Percentiles rank a stretch among this genome's conserved stretches.
phyloP scores from a whole-genome alignment of 352 stramenopile genomes.

The Pythium diclinum region DNA sequence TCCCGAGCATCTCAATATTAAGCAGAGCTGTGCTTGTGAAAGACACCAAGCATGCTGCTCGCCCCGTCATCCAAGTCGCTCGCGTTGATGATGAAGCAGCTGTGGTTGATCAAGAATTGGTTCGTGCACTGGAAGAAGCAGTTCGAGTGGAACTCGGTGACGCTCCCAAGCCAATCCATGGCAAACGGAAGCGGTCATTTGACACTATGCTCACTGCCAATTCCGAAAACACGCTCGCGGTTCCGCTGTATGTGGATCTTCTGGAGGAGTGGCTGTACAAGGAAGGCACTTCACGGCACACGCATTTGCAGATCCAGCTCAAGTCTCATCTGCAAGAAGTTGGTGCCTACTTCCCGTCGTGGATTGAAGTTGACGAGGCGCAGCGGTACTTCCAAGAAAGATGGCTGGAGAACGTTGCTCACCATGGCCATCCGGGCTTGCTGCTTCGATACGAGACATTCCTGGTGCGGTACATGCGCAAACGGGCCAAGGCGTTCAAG shows the following conservation, averaged over 20 bases:
- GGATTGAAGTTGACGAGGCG: slow-evolving; percentile 35
- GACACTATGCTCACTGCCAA: slow-evolving; percentile 11
- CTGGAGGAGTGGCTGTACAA: slow-evolving; percentile 61
- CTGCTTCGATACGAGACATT: slow-evolving; percentile 62
- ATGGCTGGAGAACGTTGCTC: slow-evolving; percentile 33
- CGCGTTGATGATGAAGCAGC: slow-evolving; percentile 1
- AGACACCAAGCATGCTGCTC: slow-evolving; percentile 27
- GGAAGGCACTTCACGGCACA: slow-evolving; percentile 27
- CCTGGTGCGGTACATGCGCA: slow-evolving; percentile 40
- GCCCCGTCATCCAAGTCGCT: slow-evolving; percentile 27
- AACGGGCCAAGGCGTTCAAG: slow-evolving; percentile 21
- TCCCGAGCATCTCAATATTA: slow-evolving; percentile 31
- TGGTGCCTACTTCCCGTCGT: slow-evolving; percentile 44
- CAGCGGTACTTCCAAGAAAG: slow-evolving; percentile 39
- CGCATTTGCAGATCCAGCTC: slow-evolving; percentile 45
- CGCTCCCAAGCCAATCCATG: not conserved
- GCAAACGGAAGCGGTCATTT: slow-evolving; percentile 15
- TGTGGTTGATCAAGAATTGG: slow-evolving; percentile 24
- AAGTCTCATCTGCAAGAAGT: slow-evolving; percentile 33
- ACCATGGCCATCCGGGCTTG: slow-evolving; percentile 40
- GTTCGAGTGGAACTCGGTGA: slow-evolving; percentile 19
- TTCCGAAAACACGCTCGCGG: slow-evolving; percentile 13
- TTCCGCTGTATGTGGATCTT: slow-evolving; percentile 51
- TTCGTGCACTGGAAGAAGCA: slow-evolving; percentile 29
- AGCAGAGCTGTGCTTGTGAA: slow-evolving; percentile 40